Base-by-base conservation (phyloP, 306 rosid species). In the Prosopis cineraria region DNA sequence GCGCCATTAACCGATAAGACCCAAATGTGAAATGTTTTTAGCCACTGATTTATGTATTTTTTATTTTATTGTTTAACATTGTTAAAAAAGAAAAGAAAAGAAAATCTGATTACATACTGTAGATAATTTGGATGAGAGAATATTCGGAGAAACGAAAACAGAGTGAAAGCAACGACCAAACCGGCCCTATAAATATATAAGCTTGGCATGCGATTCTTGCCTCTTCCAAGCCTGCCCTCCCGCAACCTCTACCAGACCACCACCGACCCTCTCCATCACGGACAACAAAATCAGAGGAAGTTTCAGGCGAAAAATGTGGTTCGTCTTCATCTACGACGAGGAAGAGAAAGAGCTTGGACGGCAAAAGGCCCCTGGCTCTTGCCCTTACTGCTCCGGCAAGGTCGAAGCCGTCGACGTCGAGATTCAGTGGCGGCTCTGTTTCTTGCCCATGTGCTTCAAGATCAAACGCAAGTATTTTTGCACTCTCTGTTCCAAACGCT, bases 361-460 rank as follows among this genome's bases (percentile, higher is more conserved):
- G 64, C 97, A 89, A 79, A 67, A 78, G 71, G 98, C 95, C 0
- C 88, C 93, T 0, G 98, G 98, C 36, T 84, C 88, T 0, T 94
- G 97, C 72, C 98, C 98, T 63, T 63, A 83, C 74, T 94, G 98
- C 67, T 81, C 74, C 2, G 97, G 97, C 19, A 92, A 94, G 62
- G 98, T 94, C 34, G 85, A 90, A 73, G 97, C 93, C 48, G 71
- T 84, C 79, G 98, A 94, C 77, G 93, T 92, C 10, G 93, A 92
- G 80, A 80, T 82, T 29, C 84, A 79, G 52, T 85, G 97, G 90
- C 88, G 76, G 25, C 77, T 89, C 45, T 90, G 95, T 56, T 88
- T 88, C 68, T 86, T 94, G 30, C 97, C 97, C 43, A 75, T 94
- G 86, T 94, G 97, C 79, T 86, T 89, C 84, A 89, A 89, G 84